Percentiles rank a stretch among this genome's conserved stretches.
Conservation (phyloP, 2,329 filamentous ascomycete species). For the Phyllosticta paracitricarpa region DNA sequence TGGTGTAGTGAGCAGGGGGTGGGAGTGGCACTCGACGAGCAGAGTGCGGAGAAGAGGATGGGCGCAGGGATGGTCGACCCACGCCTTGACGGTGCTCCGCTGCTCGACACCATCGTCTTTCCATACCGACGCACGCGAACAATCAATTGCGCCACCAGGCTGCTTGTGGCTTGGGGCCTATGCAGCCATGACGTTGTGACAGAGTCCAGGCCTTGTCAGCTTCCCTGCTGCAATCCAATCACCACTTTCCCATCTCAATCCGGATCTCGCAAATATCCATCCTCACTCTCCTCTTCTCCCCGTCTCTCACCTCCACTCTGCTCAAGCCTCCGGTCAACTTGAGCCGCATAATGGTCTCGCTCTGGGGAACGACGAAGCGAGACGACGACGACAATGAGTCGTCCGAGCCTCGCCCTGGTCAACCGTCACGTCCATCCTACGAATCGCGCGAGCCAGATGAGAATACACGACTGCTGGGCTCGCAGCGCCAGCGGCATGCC, state of each 20-base stretch:
- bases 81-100: background rate
- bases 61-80: background rate
- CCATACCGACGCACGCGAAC: background rate
- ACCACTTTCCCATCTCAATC: background rate
- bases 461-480: constrained; percentile 56
- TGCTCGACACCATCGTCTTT: background rate
- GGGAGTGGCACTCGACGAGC: background rate
- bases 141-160: background rate
- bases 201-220: background rate
- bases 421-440: constrained; percentile 20
- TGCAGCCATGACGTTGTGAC: background rate
- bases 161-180: background rate
- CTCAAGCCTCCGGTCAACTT: background rate
- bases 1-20: background rate
- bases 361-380: constrained; percentile 47
- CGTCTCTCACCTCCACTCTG: background rate
- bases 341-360: constrained; percentile 36
- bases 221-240: background rate
- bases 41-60: background rate
- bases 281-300: background rate
- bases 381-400: constrained; percentile 26
- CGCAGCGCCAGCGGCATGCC: constrained; percentile 44
- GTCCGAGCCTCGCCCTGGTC: constrained; percentile 12
- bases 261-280: background rate
- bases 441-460: constrained; percentile 43